These are phyloP conservation scores for Candida tunisiensis DNA, from an alignment of 1,139 yeast genomes.

Conservation along the genomic window DNA sequence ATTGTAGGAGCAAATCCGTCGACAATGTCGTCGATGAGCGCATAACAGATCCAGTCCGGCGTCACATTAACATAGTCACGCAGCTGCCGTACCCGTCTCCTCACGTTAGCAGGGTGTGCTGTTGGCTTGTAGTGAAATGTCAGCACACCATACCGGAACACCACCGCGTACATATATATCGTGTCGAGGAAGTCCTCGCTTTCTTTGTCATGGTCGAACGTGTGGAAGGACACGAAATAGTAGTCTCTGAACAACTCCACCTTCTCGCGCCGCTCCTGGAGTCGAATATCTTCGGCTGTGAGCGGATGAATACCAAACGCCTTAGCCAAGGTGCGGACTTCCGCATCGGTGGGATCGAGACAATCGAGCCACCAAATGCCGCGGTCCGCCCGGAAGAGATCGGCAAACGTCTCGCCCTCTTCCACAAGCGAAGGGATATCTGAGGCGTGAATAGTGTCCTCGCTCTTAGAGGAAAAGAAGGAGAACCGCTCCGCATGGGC, in stretches of 20 bases:
- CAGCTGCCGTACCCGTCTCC: conserved; percentile 82
- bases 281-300: conserved; percentile 87
- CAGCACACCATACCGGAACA: conserved; percentile 67
- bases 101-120: conserved; percentile 68
- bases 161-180: conserved; percentile 74
- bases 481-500: conserved; percentile 62
- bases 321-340: conserved; percentile 81
- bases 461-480: conserved; percentile 64
- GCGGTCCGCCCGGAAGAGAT: conserved; percentile 44
- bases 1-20: conserved; percentile 90
- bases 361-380: conserved; percentile 82
- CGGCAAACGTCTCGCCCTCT: conserved; percentile 47
- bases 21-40: conserved; percentile 83
- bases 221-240: conserved; percentile 83
- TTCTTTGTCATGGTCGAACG: conserved; percentile 7
- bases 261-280: conserved; percentile 90
- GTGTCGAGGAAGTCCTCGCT: conserved; percentile 59
- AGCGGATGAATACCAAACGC: conserved; percentile 90
- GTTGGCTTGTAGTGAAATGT: conserved; percentile 80
- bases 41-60: conserved; percentile 91
- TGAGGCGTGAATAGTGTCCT: conserved; percentile 80
- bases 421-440: conserved; percentile 61
- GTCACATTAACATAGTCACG: conserved; percentile 76
- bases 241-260: conserved; percentile 85
- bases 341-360: conserved; percentile 88